These are phyloP conservation scores for Platismatia glauca DNA, from an alignment of 495 filamentous ascomycete genomes.

Conservation along the genomic window DNA sequence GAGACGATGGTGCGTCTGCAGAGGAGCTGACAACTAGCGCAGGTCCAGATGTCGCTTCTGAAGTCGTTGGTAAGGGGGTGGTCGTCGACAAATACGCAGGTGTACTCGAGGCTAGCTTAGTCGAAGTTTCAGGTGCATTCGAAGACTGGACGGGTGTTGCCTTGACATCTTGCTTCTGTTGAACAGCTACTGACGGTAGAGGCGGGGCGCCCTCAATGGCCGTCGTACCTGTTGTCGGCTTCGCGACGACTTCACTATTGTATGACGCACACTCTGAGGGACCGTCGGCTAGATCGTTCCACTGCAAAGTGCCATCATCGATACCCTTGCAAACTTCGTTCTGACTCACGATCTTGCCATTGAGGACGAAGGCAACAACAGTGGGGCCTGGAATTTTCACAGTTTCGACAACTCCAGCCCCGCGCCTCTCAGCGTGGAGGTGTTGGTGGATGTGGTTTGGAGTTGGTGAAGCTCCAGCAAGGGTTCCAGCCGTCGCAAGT, in stretches of 20 bases:
- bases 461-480: constrained; percentile 37
- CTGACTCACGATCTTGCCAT: constrained; percentile 44
- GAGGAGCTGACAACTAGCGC: neutral
- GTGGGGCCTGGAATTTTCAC: constrained; percentile 40
- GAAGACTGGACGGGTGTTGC: neutral
- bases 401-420: constrained; percentile 32
- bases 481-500: constrained; percentile 39
- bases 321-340: constrained; percentile 55
- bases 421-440: constrained; percentile 27
- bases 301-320: constrained; percentile 41
- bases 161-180: neutral
- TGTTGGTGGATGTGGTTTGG: constrained; percentile 29
- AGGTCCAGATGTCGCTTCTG: neutral
- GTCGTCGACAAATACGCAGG: neutral
- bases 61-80: neutral
- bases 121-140: neutral
- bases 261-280: constrained; percentile 19
- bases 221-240: neutral
- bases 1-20: neutral
- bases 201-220: neutral
- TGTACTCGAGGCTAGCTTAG: neutral
- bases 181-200: neutral
- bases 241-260: neutral
- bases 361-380: constrained; percentile 51
- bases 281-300: constrained; percentile 28